Evolutionary conservation across 2,329 filamentous ascomycete genomes (phyloP), one percentile per base, ranked within the genome.

Genomic region (Harringtonia lauricola): DNA sequence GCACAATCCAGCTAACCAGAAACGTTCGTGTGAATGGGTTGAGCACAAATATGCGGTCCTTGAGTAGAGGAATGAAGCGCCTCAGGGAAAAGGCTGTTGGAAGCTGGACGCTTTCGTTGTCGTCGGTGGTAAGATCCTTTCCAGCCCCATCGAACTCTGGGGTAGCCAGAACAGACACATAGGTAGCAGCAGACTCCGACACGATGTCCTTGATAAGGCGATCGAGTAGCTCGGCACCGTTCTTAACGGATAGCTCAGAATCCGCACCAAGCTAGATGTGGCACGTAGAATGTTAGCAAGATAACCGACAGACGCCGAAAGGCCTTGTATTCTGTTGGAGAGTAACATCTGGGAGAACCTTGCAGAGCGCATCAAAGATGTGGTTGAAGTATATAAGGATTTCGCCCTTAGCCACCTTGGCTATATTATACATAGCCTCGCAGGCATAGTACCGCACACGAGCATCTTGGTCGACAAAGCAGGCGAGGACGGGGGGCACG

Each of bases 371-470:
- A 66, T 98, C 92, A 58, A 98, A 98, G 50, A 98, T 92, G 56
- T 94, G 85, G 64, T 98, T 98, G 65, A 98, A 98, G 69, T 95
- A 98, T 34, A 94, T 77, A 51, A 98, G 65, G 18, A 98, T 92
- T 64, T 98, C 92, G 31, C 94, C 92, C 65, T 98, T 98, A 48
- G 90, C 92, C 39, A 98, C 92, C 66, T 98, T 98, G 58, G 92
- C 89, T 59, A 98, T 98, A 64, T 98, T 98, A 67, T 98, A 98
- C 92, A 98, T 98, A 63, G 89, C 94, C 68, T 98, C 92, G 65
- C 92, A 98, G 21, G 92, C 92, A 65, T 98, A 98, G 63, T 98
- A 98, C 51, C 92, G 79, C 28, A 96, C 92, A 46, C 92, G 79
- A 24, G 92, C 89, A 82, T 98, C 92, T 68, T 96, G 92, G 55